Conservation (phyloP, 129 eudicot genomes). For the Deinandra increscens region DNA sequence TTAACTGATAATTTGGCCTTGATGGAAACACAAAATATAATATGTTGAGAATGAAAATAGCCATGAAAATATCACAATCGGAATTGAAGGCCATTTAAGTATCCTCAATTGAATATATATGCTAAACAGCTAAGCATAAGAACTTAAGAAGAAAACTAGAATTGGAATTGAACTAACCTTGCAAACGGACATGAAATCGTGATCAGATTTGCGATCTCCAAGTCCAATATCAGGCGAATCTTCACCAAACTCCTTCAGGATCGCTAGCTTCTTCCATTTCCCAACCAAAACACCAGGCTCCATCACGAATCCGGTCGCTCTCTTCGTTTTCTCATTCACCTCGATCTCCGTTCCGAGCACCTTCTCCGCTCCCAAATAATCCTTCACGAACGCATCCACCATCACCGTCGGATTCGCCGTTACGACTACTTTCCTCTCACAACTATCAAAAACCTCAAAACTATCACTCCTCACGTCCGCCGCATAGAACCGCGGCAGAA, state of each 20-base stretch:
- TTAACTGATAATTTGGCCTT: not conserved
- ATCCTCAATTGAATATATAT: conserved; percentile 2
- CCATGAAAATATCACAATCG: not conserved
- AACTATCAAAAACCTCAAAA: conserved; percentile 66
- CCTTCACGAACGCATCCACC: conserved; percentile 95
- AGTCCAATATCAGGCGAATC: conserved; percentile 85
- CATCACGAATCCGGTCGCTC: conserved; percentile 88
- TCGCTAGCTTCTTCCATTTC: conserved; percentile 69
- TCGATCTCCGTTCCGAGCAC: conserved; percentile 94
- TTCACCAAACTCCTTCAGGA: conserved; percentile 77
- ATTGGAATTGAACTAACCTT: conserved; percentile 53
- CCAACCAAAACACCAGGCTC: conserved; percentile 89
- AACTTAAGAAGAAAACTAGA: not conserved
- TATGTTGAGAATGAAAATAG: not conserved
- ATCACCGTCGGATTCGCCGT: conserved; percentile 93
- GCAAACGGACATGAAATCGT: conserved; percentile 93
- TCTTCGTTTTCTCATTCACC: conserved; percentile 74
- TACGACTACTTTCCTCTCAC: conserved; percentile 69
- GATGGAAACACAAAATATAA: not conserved
- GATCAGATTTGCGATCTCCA: conserved; percentile 93
- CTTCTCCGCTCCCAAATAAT: conserved; percentile 84
- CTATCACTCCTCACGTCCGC: conserved; percentile 78
- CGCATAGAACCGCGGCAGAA: conserved; percentile 78
- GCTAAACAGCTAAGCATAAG: not conserved
- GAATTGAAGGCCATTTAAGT: not conserved